Percentiles rank a stretch among this genome's conserved stretches.
These are phyloP conservation scores for Cicer cuneatum DNA, from an alignment of 306 rosid genomes.

Conservation along the genomic window DNA sequence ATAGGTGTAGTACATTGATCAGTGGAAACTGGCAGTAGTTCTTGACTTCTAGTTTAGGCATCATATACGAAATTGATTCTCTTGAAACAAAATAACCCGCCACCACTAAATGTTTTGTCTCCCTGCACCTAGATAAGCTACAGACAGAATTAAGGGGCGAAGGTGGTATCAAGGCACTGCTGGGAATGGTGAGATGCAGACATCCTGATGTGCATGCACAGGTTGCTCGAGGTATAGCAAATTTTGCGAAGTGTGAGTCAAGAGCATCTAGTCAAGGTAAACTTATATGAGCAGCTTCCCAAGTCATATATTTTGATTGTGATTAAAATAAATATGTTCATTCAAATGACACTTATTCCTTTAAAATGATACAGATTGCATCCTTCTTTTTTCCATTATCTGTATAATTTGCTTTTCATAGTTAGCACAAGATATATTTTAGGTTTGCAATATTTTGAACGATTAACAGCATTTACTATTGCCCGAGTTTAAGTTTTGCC, in stretches of 20 bases:
- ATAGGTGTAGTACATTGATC: constrained; percentile 32
- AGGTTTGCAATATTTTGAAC: constrained; percentile 13
- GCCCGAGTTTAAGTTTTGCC: constrained; percentile 32
- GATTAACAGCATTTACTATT: constrained; percentile 10
- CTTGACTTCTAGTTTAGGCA: constrained; percentile 19
- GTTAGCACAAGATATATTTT: constrained; percentile 25
- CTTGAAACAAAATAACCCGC: constrained; percentile 27
- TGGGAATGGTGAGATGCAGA: constrained; percentile 94
- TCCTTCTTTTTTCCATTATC: constrained; percentile 36
- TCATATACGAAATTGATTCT: constrained; percentile 20
- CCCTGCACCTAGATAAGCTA: constrained; percentile 68
- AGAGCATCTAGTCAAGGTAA: constrained; percentile 95
- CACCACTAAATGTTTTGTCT: constrained; percentile 40
- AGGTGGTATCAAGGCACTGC: constrained; percentile 90
- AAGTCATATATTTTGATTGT: neutral
- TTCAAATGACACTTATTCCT: constrained; percentile 12
- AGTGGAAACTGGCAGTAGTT: constrained; percentile 32
- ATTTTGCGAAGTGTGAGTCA: constrained; percentile 93
- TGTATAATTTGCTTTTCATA: constrained; percentile 26
- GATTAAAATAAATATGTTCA: constrained; percentile 16
- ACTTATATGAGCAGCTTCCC: constrained; percentile 33
- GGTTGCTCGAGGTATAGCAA: constrained; percentile 98
- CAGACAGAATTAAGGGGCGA: constrained; percentile 77
- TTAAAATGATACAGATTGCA: constrained; percentile 28
- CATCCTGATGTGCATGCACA: constrained; percentile 99